Evolutionary conservation across 345 rosid genomes (phyloP).

Genomic region (Salix dunnii): DNA sequence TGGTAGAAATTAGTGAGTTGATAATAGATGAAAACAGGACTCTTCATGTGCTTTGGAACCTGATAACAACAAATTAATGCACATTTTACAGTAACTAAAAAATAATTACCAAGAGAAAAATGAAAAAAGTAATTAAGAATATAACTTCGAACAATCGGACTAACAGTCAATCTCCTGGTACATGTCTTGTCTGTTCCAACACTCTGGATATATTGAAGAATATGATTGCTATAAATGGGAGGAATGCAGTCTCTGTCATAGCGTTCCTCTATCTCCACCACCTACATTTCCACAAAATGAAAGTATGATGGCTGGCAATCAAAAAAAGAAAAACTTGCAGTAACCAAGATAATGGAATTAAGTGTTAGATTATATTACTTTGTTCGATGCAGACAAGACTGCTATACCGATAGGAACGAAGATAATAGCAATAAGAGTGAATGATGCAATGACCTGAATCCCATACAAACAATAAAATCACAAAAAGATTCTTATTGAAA

Average conservation of each 20-base stretch:
- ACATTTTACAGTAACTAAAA: not conserved
- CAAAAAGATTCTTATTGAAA: not conserved
- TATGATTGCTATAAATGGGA: not conserved
- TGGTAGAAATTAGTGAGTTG: slow-evolving; percentile 30
- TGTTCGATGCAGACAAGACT: slow-evolving; percentile 25
- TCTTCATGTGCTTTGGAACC: slow-evolving; percentile 31
- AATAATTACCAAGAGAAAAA: not conserved
- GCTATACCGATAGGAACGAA: slow-evolving; percentile 28
- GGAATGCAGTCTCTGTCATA: slow-evolving; percentile 29
- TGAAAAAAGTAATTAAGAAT: not conserved
- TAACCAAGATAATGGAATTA: not conserved
- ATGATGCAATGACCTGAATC: slow-evolving; percentile 25
- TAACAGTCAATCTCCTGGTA: slow-evolving; percentile 14
- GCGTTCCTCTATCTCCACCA: slow-evolving; percentile 28
- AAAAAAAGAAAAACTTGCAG: not conserved
- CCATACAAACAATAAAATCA: not conserved
- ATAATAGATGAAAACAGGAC: slow-evolving; percentile 28
- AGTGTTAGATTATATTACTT: slow-evolving; percentile 9
- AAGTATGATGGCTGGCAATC: not conserved
- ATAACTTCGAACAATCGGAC: not conserved
- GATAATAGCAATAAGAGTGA: slow-evolving; percentile 12
- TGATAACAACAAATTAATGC: not conserved
- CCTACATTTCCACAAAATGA: slow-evolving; percentile 11
- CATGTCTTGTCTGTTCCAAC: slow-evolving; percentile 20
- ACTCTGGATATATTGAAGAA: slow-evolving; percentile 7